These are phyloP conservation scores for Calonectria pteridis DNA, from an alignment of 2,329 filamentous ascomycete species.

Conservation along the genomic window DNA sequence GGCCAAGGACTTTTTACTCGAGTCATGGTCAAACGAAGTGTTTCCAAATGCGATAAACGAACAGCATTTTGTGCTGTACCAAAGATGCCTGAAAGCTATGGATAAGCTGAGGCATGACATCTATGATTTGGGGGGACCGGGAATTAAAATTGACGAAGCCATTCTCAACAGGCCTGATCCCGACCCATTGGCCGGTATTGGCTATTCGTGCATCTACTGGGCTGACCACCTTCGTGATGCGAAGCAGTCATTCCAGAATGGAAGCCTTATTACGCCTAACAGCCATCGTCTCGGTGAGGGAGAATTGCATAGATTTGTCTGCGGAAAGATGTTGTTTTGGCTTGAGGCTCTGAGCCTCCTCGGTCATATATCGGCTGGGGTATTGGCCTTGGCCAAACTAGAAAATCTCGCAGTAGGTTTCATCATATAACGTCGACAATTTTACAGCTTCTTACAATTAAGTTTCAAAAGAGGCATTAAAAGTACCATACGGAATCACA, in stretches of 20 bases:
- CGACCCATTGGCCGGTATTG: neutral
- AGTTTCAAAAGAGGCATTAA: too few relatives aligned
- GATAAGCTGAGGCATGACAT: neutral
- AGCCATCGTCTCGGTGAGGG: neutral
- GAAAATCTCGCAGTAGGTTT: neutral
- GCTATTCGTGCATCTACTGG: neutral
- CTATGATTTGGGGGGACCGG: neutral
- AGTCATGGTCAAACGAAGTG: neutral
- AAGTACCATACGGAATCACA: neutral
- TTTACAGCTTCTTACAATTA: neutral
- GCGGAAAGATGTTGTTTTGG: neutral
- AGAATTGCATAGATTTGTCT: neutral
- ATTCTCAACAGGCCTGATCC: neutral
- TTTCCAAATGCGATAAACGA: neutral
- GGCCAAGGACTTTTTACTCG: neutral
- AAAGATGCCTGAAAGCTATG: neutral
- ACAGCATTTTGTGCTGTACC: neutral
- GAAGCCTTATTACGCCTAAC: neutral
- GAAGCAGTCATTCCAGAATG: neutral
- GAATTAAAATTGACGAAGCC: neutral
- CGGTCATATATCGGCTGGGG: neutral
- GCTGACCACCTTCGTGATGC: neutral
- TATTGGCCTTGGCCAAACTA: neutral
- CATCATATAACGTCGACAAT: neutral
- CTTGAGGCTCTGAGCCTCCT: neutral